Base-by-base conservation (phyloP, 768 basidiomycete species). In the Leccinum disarticulatum region DNA sequence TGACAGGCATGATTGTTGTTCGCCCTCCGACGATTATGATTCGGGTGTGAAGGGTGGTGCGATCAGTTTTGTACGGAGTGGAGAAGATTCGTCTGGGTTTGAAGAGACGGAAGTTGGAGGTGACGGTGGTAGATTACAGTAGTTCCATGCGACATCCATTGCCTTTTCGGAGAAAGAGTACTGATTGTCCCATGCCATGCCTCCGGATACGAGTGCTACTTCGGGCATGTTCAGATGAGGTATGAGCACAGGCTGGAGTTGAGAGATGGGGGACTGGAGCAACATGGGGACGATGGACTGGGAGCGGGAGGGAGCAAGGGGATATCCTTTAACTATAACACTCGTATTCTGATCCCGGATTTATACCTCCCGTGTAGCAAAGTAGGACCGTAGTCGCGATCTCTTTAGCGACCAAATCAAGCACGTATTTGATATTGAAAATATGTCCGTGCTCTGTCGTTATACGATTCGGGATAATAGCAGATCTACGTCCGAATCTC, bases 221-320 rank as follows among this genome's bases (percentile, higher is more conserved):
- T 89, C 87, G 64, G 71, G 68, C 54, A 82, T 76, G 68, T 85
- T n/a, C n/a, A n/a, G n/a, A n/a, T n/a, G n/a, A n/a, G n/a, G n/a
- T n/a, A n/a, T n/a, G n/a, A n/a, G 69, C 53, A 79, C 64, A 50
- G 75, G 73, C 47, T 74, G 76, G 60, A 58, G 25, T 15, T 66
- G 72, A 51, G 72, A 66, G 43, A 64, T 31, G 27, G 62, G 60
- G 1, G 59, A 52, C 8, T 68, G 62, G 46, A 51, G 27, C 10
- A 61, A 58, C 62, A 60, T 66, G 43, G 38, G 41, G 59, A 53
- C 52, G 54, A 47, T 28, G 63, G 51, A 25, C 58, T 52, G 55
- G 52, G 50, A 41, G 60, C 55, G 56, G 62, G 53, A 63, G 38
- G 43, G 62, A 38, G 50, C 53, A 50, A 57, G 62, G 61, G 66